phyloP scores from a whole-genome alignment of 2,329 filamentous ascomycete species.

The Fusarium pseudonygamai region DNA sequence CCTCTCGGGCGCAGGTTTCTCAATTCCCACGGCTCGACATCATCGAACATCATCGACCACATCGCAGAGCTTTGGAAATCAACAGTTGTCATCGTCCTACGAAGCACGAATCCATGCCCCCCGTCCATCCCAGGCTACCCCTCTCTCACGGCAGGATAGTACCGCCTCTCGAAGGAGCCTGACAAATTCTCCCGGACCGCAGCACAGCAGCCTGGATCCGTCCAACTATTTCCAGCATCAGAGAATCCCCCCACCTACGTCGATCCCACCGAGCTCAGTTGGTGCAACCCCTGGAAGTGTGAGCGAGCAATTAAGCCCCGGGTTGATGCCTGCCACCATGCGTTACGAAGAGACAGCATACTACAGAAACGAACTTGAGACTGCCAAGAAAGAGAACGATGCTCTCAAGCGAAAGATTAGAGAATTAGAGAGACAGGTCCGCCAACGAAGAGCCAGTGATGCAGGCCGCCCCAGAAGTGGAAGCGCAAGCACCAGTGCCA shows the following conservation, averaged over 20 bases:
- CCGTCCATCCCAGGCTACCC: slow-evolving; percentile 55
- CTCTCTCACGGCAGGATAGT: slow-evolving; percentile 65
- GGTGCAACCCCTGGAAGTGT: slow-evolving; percentile 53
- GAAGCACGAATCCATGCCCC: slow-evolving; percentile 55
- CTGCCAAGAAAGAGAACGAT: slow-evolving; percentile 72
- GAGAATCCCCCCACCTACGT: slow-evolving; percentile 50
- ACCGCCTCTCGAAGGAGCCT: slow-evolving; percentile 62
- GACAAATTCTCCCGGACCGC: slow-evolving; percentile 58
- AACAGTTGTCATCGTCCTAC: slow-evolving; percentile 49
- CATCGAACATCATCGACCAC: slow-evolving; percentile 68
- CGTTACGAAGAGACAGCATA: slow-evolving; percentile 71
- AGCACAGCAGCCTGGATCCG: slow-evolving; percentile 56
- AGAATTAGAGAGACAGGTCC: slow-evolving; percentile 67
- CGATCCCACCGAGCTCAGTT: slow-evolving; percentile 49
- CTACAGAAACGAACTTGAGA: slow-evolving; percentile 68
- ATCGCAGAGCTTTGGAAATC: slow-evolving; percentile 59
- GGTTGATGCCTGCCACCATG: slow-evolving; percentile 64
- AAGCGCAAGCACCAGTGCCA: slow-evolving; percentile 64
- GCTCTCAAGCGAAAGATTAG: slow-evolving; percentile 67
- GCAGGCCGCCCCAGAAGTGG: slow-evolving; percentile 59
- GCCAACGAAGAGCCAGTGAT: slow-evolving; percentile 59
- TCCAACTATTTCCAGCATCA: slow-evolving; percentile 61
- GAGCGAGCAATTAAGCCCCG: slow-evolving; percentile 60
- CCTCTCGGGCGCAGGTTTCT: slow-evolving; percentile 66
- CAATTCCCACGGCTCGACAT: slow-evolving; percentile 64